These are phyloP conservation scores for Earliella scabrosa DNA, from an alignment of 1,284 basidiomycete species.

Conservation along the genomic window DNA sequence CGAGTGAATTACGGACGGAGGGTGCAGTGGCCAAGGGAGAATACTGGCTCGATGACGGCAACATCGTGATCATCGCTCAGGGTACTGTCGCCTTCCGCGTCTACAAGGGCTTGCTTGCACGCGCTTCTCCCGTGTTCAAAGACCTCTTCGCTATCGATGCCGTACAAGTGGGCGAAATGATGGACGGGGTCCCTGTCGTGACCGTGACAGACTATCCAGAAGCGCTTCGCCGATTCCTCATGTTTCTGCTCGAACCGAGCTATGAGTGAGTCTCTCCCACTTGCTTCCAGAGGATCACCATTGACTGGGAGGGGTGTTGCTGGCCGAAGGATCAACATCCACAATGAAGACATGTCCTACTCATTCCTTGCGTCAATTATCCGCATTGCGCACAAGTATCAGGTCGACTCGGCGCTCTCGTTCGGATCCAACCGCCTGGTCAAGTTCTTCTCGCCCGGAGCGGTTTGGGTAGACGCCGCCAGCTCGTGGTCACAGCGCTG, in stretches of 20 bases:
- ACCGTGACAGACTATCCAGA: not conserved
- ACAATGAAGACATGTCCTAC: not conserved
- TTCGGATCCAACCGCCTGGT: not conserved
- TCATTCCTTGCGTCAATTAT: not conserved
- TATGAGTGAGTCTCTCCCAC: not conserved
- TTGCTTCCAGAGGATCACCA: too few relatives aligned
- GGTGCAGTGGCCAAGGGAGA: too few relatives aligned
- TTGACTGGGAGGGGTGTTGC: too few relatives aligned
- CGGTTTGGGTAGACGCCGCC: not conserved
- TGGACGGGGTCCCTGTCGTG: not conserved
- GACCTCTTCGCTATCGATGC: not conserved
- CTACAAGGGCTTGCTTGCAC: not conserved
- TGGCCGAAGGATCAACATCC: not conserved
- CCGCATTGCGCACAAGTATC: constrained; percentile 12
- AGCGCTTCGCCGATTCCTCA: constrained; percentile 1
- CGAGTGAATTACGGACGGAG: too few relatives aligned
- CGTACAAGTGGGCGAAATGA: not conserved
- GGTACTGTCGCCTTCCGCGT: constrained; percentile 1
- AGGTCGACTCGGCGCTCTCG: not conserved
- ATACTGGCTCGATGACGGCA: constrained; percentile 2
- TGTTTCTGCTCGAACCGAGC: not conserved
- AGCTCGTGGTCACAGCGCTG: not conserved
- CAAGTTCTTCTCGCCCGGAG: not conserved
- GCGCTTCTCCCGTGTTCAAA: not conserved
- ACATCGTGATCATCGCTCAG: constrained; percentile 4